Base-by-base conservation (phyloP, 495 filamentous ascomycete genomes). In the Sordaria brevicollis region DNA sequence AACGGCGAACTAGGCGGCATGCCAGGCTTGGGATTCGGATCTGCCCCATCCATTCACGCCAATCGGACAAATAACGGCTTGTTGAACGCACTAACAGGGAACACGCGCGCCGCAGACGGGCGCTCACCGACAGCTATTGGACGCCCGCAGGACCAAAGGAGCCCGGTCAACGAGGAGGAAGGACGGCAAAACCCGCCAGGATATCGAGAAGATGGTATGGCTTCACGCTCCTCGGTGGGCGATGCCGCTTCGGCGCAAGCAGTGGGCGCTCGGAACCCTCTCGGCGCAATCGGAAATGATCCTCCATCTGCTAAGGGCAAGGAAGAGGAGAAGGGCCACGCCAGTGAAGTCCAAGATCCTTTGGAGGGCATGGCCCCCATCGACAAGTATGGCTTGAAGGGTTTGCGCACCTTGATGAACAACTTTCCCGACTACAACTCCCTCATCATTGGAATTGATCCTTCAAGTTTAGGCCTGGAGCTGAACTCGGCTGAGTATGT, bases 331-430 rank as follows among this genome's bases (percentile, higher is more conserved):
- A 79, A 81, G 1, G 72, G 71, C 11, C 74, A 74, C 31, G 36
- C 74, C 6, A 76, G 76, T 10, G 76, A 81, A 21, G 78, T 81
- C 17, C 79, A 84, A 67, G 85, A 88, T 73, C 89, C 90, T 67
- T 80, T 93, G 31, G 84, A 88, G 33, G 87, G 91, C 68, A 93
- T 97, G 93, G 87, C 86, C 43, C 88, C 92, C 38, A 83, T 89
- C 17, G 93, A 97, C 75, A 89, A 87, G 69, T 96, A 89, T 79
- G 93, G 93, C 33, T 81, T 97, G 21, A 89, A 90, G 67, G 93
- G 93, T 0, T 82, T 96, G 38, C 84, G 93, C 33, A 86, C 88
- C 36, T 88, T 93, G 82, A 91, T 95, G 81, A 91, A 89, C 76
- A 89, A 89, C 75, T 92, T 87, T 75, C 88, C 89, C 13, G 92